These are phyloP conservation scores for Zymoseptoria passerinii DNA, from an alignment of 2,329 filamentous ascomycete species.

Conservation along the genomic window DNA sequence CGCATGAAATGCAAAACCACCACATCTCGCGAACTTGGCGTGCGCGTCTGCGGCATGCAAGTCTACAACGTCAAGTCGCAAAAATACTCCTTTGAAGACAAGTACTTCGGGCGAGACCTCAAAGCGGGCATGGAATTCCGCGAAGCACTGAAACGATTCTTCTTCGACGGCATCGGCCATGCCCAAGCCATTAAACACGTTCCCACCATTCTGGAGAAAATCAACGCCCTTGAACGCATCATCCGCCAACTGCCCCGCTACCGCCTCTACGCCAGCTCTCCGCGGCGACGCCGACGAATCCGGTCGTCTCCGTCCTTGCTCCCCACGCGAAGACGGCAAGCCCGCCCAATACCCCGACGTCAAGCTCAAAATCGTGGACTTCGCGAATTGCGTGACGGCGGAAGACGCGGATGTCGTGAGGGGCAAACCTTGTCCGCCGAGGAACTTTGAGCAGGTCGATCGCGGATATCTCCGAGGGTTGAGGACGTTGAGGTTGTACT, in stretches of 20 bases:
- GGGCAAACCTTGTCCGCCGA: slow-evolving; percentile 60
- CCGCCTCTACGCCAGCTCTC: slow-evolving; percentile 86
- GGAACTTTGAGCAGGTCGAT: slow-evolving; percentile 72
- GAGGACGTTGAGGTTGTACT: slow-evolving; percentile 70
- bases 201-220: slow-evolving; percentile 74
- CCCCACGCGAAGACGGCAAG: slow-evolving; percentile 3
- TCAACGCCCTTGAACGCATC: slow-evolving; percentile 74
- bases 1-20: slow-evolving; percentile 86
- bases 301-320: slow-evolving; percentile 28
- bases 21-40: slow-evolving; percentile 83
- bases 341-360: slow-evolving; percentile 40
- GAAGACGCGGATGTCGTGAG: slow-evolving; percentile 54
- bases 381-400: slow-evolving; percentile 92
- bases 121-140: slow-evolving; percentile 86
- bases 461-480: slow-evolving; percentile 82
- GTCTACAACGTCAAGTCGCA: slow-evolving; percentile 84
- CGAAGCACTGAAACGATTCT: slow-evolving; percentile 75
- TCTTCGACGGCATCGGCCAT: slow-evolving; percentile 81
- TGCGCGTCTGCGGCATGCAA: slow-evolving; percentile 90
- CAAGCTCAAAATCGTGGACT: slow-evolving; percentile 95
- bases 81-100: slow-evolving; percentile 91
- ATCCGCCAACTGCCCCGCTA: slow-evolving; percentile 73
- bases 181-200: slow-evolving; percentile 78
- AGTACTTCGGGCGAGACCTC: slow-evolving; percentile 86
- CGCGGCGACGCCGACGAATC: slow-evolving; percentile 57